These are phyloP conservation scores for Tuber calosporum DNA, from an alignment of 495 filamentous ascomycete genomes.

Conservation along the genomic window DNA sequence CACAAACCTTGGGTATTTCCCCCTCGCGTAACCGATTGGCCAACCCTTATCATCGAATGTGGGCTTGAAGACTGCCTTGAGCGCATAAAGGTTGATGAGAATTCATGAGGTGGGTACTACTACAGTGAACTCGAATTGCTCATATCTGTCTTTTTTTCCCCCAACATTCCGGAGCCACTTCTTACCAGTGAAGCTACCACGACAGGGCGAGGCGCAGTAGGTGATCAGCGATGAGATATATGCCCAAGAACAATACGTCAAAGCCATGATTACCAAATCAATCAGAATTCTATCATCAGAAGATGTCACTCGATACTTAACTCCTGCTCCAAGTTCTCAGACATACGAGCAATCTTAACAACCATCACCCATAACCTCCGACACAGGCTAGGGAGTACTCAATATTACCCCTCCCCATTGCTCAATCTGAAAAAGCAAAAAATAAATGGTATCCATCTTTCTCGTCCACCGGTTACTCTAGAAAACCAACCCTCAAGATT, in stretches of 20 bases:
- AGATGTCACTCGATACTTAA: neutral
- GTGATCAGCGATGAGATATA: neutral
- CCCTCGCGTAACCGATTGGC: too few species aligned
- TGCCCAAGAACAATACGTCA: neutral
- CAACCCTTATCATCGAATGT: too few species aligned
- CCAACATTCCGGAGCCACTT: too few species aligned
- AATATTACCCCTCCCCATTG: neutral
- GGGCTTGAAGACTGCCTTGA: too few species aligned
- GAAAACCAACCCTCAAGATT: conserved; percentile 72
- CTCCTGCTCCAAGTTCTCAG: neutral
- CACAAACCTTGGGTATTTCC: too few species aligned
- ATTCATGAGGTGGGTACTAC: too few species aligned
- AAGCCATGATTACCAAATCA: neutral
- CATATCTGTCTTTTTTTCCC: too few species aligned
- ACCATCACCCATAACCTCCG: neutral
- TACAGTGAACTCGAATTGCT: too few species aligned
- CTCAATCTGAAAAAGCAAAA: neutral
- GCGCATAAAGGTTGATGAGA: too few species aligned
- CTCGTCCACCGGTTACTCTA: conserved; percentile 4
- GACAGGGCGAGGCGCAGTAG: too few species aligned
- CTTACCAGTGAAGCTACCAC: too few species aligned
- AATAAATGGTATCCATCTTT: neutral
- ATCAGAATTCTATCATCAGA: neutral
- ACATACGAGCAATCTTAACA: neutral
- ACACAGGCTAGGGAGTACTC: neutral